Evolutionary conservation across 768 basidiomycete species (phyloP).

Genomic region (Boletellus sp.): DNA sequence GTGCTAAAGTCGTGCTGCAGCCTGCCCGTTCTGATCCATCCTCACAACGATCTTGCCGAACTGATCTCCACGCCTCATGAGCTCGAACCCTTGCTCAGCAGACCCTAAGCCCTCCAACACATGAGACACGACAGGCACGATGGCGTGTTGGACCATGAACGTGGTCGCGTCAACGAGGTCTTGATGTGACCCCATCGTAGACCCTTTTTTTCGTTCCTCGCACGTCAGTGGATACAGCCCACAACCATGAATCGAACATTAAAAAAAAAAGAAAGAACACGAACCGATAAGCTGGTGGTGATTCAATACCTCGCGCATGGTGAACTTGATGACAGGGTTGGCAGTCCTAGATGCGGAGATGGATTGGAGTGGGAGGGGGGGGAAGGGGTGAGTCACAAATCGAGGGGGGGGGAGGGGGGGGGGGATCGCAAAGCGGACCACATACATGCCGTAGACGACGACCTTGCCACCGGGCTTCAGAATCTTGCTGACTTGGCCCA

Average conservation of each 20-base stretch:
- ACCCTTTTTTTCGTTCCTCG: constrained; percentile 43
- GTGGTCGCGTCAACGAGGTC: constrained; percentile 70
- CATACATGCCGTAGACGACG: constrained; percentile 64
- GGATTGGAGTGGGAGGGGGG: constrained; percentile 1
- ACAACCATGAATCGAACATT: not conserved
- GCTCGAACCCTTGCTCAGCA: constrained; percentile 67
- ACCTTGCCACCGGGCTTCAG: constrained; percentile 58
- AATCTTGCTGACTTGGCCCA: constrained; percentile 43
- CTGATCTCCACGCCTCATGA: constrained; percentile 59
- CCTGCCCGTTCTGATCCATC: constrained; percentile 30
- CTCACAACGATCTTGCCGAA: constrained; percentile 77
- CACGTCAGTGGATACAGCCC: constrained; percentile 11
- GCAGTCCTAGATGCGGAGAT: constrained; percentile 50
- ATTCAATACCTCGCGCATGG: constrained; percentile 75
- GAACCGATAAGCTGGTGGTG: constrained; percentile 72
- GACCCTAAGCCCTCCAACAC: constrained; percentile 63
- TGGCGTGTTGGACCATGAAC: constrained; percentile 62
- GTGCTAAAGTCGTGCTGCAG: constrained; percentile 23
- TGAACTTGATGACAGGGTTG: constrained; percentile 54
- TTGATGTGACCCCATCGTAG: constrained; percentile 78
- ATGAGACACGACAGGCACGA: constrained; percentile 68
- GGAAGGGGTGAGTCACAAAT: constrained; percentile 1
- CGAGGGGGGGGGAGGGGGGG: not conserved
- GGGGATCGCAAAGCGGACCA: not conserved
- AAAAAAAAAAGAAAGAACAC: constrained; percentile 12